Base-by-base conservation (phyloP, 345 rosid genomes). In the Rhodamnia argentea region DNA sequence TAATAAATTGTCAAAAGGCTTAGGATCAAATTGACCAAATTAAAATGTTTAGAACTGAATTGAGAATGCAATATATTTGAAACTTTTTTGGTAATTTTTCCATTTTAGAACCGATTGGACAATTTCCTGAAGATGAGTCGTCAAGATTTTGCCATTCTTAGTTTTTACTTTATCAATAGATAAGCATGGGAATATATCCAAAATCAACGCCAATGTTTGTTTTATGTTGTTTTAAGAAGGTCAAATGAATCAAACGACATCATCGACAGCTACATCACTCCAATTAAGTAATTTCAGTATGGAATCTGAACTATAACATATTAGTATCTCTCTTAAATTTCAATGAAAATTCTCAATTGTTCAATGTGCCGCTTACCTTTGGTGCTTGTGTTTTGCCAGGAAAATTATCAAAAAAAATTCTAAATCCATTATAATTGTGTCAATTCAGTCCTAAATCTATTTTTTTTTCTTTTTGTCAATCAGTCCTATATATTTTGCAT, bases 51-150 rank as follows among this genome's bases (percentile, higher is more conserved):
- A 32, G 3, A 16, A 32, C 7, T 3, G 0, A 70, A 18, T 70
- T 18, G 0, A 10, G 0, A 9, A 0, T 2, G 10, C 1, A 8
- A 64, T 16, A 32, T 0, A 64, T 64, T 64, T 51, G 14, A 51
- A 14, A 51, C 52, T 51, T 51, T 51, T 51, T 51, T 51, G 52
- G 14, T 51, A 11, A 51, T 51, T 51, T 51, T 51, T 51, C 13
- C 52, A 51, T 51, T 11, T 51, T 20, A 64, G 1, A 10, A 37
- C 4, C 4, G 0, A 18, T 18, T 37, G 0, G 2, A 18, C 10
- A 18, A 70, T 70, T 70, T 32, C 24, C 7, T 10, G 0, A 37
- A 70, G 13, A 7, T 32, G 24, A 64, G 8, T 10, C 0, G 44
- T 32, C 40, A 16, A 13, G 44, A 64, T 32, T 8, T 64, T 6